These are phyloP conservation scores for Lactarius hatsudake DNA, from an alignment of 768 basidiomycete species.

Conservation along the genomic window DNA sequence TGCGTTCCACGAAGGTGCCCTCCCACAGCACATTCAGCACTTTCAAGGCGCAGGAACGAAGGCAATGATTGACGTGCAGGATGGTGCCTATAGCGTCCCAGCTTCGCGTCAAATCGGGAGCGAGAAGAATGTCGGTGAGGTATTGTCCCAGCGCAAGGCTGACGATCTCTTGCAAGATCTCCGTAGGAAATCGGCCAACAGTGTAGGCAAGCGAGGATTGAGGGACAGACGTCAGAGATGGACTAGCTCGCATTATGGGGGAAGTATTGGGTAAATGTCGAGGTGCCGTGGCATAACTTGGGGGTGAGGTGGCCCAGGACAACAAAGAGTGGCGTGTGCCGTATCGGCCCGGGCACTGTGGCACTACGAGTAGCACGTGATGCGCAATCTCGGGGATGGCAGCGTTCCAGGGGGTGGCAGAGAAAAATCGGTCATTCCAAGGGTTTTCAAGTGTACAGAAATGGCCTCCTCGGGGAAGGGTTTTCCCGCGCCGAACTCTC, in stretches of 20 bases:
- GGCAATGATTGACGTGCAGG: slow-evolving; percentile 10
- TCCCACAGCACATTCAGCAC: slow-evolving; percentile 5
- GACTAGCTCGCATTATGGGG: background rate
- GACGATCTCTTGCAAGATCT: slow-evolving; percentile 10
- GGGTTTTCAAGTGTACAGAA: no score
- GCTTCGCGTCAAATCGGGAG: slow-evolving; percentile 1
- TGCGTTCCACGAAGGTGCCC: slow-evolving; percentile 7
- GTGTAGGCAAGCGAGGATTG: background rate
- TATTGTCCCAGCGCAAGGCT: slow-evolving; percentile 10
- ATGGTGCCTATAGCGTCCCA: slow-evolving; percentile 11
- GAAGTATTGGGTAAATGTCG: background rate
- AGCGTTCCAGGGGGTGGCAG: no score
- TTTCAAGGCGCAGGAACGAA: slow-evolving; percentile 8
- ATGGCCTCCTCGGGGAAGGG: no score
- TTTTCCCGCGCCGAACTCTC: no score
- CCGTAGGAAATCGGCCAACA: slow-evolving; percentile 4
- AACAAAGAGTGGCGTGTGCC: background rate
- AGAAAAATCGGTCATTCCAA: no score
- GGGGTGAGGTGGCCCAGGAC: background rate
- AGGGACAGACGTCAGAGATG: background rate
- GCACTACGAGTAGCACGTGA: background rate
- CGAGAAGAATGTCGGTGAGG: slow-evolving; percentile 13
- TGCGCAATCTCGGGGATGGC: no score
- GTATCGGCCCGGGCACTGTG: background rate
- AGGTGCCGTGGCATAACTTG: background rate